Base-by-base conservation (phyloP, 768 basidiomycete species). In the Lentinus brumalis region DNA sequence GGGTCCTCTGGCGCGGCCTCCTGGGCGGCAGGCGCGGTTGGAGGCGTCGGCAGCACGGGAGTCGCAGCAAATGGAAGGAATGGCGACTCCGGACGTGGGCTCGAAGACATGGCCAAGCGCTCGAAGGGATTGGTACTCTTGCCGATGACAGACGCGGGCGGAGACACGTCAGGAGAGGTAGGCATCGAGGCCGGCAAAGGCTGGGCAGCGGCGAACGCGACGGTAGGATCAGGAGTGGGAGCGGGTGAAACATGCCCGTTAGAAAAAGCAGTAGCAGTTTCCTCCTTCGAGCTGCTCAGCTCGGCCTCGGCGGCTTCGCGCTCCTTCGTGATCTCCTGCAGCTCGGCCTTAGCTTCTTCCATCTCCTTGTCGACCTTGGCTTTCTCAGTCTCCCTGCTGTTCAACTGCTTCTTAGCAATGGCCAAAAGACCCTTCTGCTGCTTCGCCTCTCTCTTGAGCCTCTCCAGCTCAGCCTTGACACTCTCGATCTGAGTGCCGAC, bases 61-160 rank as follows among this genome's bases (percentile, higher is more conserved):
- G 75, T 56, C 60, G 75, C 71, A 31, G 77, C 69, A 66, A 86
- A 82, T 0, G 86, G 77, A 53, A 82, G 70, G 71, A 88, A 87
- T 1, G 88, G 86, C 0, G 87, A 87, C 60, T 83, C 81, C 1
- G 86, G 79, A 38, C 83, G 83, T 50, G 76, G 80, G 29, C 77
- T 64, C 10, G 65, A 74, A 40, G 79, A 72, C 77, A 81, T 79
- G 1, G 79, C 78, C 32, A 95, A 73, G 49, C 88, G 79, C 60
- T 92, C 94, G 69, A 98, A 98, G 4, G 95, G 96, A 72, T 98
- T 98, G 69, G 89, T 96, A 68, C 91, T 94, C 78, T 91, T 91
- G 57, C 75, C 72, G 5, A 63, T 47, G 26, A 35, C 11, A 35
- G 85, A 81, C 40, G 76, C 67, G 8, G 78, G 73, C 6, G 86